Evolutionary conservation across 345 rosid species (phyloP), one percentile per base, ranked within the genome.

Genomic region (Crucihimalaya himalaica): DNA sequence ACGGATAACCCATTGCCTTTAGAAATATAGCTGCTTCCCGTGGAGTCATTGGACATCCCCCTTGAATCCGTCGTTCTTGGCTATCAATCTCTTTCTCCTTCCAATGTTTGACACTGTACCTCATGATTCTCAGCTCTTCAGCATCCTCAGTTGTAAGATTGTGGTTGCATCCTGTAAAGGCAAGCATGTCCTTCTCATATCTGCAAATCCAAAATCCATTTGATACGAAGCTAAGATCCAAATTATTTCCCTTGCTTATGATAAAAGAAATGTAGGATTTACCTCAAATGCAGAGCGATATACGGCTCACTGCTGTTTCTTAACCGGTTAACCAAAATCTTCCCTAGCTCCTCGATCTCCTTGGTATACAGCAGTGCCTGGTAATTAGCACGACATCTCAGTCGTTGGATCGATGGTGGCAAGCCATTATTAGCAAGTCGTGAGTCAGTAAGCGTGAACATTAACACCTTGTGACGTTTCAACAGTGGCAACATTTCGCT

Each of bases 21-120:
- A 94, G 87, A 71, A 91, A 89, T 78, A 86, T 47, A 32, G 97
- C 97, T 4, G 98, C 98, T 80, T 94, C 98, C 83, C 96, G 85
- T 0, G 98, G 97, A n/a, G 98, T 81, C 97, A 94, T 89, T 1
- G 98, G 98, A 48, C 98, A 94, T 12, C 98, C 97, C 10, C 97
- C 98, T 52, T 88, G 85, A 39, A 84, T 71, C 31, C 98, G 84
- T 18, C 83, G 79, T 51, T 83, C 90, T 39, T 4, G 35, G 50
- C 98, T 80, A 39, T 94, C 88, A 46, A 94, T 91, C 73, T 94
- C 98, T 81, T 94, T 94, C 86, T 89, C 97, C 84, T 94, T 91
- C 98, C 98, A 94, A 45, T 94, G 98, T 76, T 77, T 84, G 47
- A 87, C 87, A 52, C 47, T 80, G 70, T 88, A 88, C 69, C 98